Evolutionary conservation across 1,139 yeast genomes (phyloP), one percentile per base, ranked within the genome.

Genomic region (Sugiyamaella japonica): DNA sequence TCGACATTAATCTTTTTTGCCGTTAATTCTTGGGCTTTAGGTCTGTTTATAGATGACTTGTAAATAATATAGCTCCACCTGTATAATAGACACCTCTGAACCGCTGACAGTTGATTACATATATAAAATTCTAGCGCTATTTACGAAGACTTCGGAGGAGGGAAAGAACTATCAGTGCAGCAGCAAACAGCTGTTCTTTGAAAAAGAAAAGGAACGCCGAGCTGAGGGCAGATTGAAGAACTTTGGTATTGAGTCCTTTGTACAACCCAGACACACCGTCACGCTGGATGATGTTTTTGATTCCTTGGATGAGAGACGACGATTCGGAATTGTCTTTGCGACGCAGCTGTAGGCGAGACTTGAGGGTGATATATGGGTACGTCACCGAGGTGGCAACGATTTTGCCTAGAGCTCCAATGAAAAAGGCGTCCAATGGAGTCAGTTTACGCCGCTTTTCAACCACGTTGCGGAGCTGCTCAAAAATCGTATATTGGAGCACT

Each of bases 201-300:
- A 91, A 90, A 70, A 85, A 88, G 70, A 91, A 91, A 65, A 91
- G 77, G 66, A 91, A 87, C 0, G 97, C 97, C 5, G 97, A 95
- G 43, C 96, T 89, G 56, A 86, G 70, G 53, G 91, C 89, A 55
- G 93, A 84, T 72, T 91, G 98, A 32, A 85, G 69, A 58, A 91
- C 77, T 73, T 91, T 91, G 52, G 91, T 84, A 50, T 81, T 75
- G 61, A 91, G 79, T 0, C 97, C 97, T 50, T 86, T 84, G 73
- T 90, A 90, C 58, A 91, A 82, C 1, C 93, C 89, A 49, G 77
- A 77, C 37, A 87, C 63, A 12, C 96, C 96, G 69, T 89, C 96
- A 54, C 80, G 81, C 50, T 71, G 69, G 52, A 85, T 72, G 56
- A 89, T 86, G 63, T 82, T 70, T 44, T 64, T 60, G 56, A 77